phyloP scores from a whole-genome alignment of 2,329 filamentous ascomycete genomes.

The Fusarium algeriense region DNA sequence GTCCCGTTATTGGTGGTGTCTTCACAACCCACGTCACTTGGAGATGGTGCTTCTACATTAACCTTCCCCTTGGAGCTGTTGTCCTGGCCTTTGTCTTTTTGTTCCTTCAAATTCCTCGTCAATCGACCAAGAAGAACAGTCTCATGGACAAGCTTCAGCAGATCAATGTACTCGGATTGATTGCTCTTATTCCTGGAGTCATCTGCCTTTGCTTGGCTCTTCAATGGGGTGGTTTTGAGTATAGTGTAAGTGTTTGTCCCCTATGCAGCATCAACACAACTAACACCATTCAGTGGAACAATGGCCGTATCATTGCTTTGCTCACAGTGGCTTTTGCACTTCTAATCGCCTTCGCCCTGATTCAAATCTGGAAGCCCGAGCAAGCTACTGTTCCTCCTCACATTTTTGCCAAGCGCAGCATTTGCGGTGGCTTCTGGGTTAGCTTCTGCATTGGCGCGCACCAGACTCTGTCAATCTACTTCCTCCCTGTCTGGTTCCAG shows the following conservation, averaged over 20 bases:
- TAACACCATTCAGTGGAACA: conserved; percentile 1
- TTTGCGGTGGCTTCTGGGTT: conserved; percentile 52
- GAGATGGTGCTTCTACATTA: conserved; percentile 56
- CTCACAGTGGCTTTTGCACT: conserved; percentile 57
- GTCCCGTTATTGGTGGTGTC: conserved; percentile 47
- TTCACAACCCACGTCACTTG: conserved; percentile 49
- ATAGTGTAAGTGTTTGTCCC: conserved; percentile 1
- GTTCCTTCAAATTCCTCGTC: conserved; percentile 34
- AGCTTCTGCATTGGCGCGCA: conserved; percentile 46
- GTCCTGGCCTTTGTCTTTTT: conserved; percentile 45
- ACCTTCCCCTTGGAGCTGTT: conserved; percentile 52
- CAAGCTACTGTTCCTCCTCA: conserved; percentile 57
- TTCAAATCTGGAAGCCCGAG: conserved; percentile 52
- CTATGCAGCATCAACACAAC: not conserved
- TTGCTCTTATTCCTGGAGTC: conserved; percentile 63
- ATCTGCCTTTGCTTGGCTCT: conserved; percentile 62
- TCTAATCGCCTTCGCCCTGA: conserved; percentile 56
- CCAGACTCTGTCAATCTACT: conserved; percentile 52
- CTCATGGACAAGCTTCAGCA: conserved; percentile 10
- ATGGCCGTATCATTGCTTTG: conserved; percentile 41
- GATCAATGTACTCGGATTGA: conserved; percentile 58
- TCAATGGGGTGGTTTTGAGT: conserved; percentile 55
- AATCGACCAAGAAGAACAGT: conserved; percentile 30
- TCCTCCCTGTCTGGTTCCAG: conserved; percentile 65
- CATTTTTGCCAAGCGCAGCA: conserved; percentile 57